These are phyloP conservation scores for Suillus occidentalis DNA, from an alignment of 768 basidiomycete genomes.

Conservation along the genomic window DNA sequence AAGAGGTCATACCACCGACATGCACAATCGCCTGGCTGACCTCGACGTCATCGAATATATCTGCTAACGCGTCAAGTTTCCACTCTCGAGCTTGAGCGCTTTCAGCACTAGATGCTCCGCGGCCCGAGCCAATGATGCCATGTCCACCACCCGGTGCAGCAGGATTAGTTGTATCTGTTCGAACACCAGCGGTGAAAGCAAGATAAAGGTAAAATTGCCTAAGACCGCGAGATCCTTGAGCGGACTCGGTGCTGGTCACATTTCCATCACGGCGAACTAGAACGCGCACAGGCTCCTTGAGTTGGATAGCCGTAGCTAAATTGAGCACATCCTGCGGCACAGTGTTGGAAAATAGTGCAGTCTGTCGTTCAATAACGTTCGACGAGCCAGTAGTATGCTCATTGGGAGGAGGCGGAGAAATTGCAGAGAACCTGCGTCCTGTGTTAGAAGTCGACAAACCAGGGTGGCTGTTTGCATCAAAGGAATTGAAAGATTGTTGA, in stretches of 20 bases:
- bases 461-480: conserved; percentile 43
- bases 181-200: conserved; percentile 86
- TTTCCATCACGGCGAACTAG: conserved; percentile 91
- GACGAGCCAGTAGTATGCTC: conserved; percentile 34
- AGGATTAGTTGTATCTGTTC: conserved; percentile 51
- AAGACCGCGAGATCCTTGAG: conserved; percentile 76
- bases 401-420: conserved; percentile 48
- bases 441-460: conserved; percentile 35
- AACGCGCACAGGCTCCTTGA: conserved; percentile 96
- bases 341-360: conserved; percentile 95
- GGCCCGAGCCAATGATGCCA: conserved; percentile 93
- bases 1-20: conserved; percentile 82
- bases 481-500: conserved; percentile 45
- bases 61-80: conserved; percentile 91
- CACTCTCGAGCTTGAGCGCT: conserved; percentile 87
- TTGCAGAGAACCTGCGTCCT: conserved; percentile 60
- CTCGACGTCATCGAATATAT: conserved; percentile 87
- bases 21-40: conserved; percentile 81
- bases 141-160: conserved; percentile 55
- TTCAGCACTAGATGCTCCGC: conserved; percentile 77
- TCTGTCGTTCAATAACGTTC: conserved; percentile 71
- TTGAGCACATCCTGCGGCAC: conserved; percentile 98
- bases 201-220: conserved; percentile 97
- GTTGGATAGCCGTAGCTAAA: conserved; percentile 88
- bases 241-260: conserved; percentile 66